Evolutionary conservation across 78 protist species (phyloP).

Genomic region (Polysphondylium violaceum): DNA sequence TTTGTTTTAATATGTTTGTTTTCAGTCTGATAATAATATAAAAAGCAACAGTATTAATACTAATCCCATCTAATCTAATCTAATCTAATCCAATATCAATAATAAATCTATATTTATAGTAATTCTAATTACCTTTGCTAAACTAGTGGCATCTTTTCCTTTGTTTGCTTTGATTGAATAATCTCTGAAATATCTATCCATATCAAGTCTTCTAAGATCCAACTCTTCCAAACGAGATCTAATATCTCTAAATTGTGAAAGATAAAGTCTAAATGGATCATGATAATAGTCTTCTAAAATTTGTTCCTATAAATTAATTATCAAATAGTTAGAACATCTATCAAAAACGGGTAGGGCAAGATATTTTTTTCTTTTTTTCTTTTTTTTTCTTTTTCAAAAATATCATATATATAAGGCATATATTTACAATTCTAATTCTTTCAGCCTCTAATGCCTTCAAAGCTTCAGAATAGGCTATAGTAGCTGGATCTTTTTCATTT

Average conservation of each 20-base stretch:
- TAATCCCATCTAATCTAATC: not conserved
- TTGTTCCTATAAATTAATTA: not conserved
- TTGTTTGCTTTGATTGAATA: constrained; percentile 76
- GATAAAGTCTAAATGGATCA: constrained; percentile 65
- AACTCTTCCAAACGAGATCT: constrained; percentile 37
- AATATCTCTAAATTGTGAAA: constrained; percentile 72
- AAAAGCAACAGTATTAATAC: not conserved
- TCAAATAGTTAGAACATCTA: not conserved
- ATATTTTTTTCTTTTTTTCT: too few species aligned
- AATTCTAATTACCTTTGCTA: constrained; percentile 21
- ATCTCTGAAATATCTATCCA: constrained; percentile 75
- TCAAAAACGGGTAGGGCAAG: too few species aligned
- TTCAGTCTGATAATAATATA: constrained; percentile 30
- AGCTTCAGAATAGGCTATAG: constrained; percentile 33
- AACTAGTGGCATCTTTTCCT: constrained; percentile 66
- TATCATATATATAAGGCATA: too few species aligned
- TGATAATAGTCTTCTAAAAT: constrained; percentile 45
- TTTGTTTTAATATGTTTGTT: constrained; percentile 57
- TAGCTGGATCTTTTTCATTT: constrained; percentile 59
- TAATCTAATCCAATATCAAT: not conserved
- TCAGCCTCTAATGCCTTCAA: constrained; percentile 19
- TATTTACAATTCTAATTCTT: constrained; percentile 36
- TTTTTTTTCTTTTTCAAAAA: not conserved
- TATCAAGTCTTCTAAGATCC: constrained; percentile 62
- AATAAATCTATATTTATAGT: not conserved